phyloP scores from a whole-genome alignment of 208 protist species.

The Wallacemonas sp. region DNA sequence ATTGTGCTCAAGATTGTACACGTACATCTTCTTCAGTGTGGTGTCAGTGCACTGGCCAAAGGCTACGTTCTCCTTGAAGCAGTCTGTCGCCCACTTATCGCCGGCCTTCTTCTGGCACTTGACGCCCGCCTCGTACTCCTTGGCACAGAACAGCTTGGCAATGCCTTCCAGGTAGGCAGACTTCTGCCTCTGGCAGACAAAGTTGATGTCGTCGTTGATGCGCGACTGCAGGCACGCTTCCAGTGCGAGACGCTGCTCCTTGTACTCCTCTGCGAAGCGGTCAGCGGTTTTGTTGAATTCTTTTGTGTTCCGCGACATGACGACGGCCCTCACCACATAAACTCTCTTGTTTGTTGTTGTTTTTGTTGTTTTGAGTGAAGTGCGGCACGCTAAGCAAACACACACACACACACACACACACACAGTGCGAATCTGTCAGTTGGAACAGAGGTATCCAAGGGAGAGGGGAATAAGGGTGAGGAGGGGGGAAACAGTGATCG shows the following conservation, averaged over 20 bases:
- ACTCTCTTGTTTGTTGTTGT: no score
- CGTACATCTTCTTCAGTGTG: constrained; percentile 80
- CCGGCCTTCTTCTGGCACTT: constrained; percentile 70
- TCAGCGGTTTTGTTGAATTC: constrained; percentile 77
- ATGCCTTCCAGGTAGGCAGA: constrained; percentile 74
- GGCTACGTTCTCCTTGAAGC: constrained; percentile 83
- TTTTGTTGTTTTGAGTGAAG: no score
- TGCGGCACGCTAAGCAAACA: not conserved
- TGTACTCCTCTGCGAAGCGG: constrained; percentile 56
- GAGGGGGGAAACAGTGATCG: not conserved
- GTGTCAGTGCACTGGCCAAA: constrained; percentile 83
- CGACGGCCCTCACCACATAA: no score
- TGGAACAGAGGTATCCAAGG: not conserved
- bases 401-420: not conserved
- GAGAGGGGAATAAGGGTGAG: not conserved
- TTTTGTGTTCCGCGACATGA: constrained; percentile 85
- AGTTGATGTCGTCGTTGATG: constrained; percentile 88
- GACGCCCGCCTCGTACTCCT: constrained; percentile 70
- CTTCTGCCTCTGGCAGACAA: constrained; percentile 80
- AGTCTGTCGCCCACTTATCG: constrained; percentile 74
- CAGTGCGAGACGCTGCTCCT: constrained; percentile 48
- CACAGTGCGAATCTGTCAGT: no score
- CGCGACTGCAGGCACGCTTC: constrained; percentile 70
- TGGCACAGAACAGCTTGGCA: constrained; percentile 67
- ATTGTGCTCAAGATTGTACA: constrained; percentile 82